These are phyloP conservation scores for Neurospora hispaniola DNA, from an alignment of 495 filamentous ascomycete genomes.

Conservation along the genomic window DNA sequence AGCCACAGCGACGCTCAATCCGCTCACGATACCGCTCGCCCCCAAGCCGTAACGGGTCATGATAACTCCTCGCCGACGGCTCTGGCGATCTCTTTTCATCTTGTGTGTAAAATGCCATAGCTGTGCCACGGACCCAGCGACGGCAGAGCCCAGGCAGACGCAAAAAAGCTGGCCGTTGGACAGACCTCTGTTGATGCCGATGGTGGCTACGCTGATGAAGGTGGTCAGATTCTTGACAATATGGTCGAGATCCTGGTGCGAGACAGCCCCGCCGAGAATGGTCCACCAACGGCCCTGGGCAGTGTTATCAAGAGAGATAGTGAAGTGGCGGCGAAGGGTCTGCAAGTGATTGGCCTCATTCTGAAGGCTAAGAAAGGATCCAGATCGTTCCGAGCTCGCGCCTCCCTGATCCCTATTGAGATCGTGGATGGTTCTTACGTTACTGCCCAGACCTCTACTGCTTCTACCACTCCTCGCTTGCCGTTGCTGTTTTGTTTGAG, in stretches of 20 bases:
- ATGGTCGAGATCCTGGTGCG: neutral
- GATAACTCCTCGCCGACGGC: neutral
- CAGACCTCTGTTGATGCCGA: neutral
- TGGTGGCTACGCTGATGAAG: neutral
- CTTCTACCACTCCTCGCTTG: neutral
- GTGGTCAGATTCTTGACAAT: neutral
- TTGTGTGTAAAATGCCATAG: neutral
- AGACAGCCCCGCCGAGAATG: neutral
- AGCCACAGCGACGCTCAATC: neutral
- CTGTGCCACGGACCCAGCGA: neutral
- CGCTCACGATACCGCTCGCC: neutral
- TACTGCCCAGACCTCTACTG: neutral
- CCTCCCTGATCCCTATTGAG: neutral
- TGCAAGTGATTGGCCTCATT: neutral
- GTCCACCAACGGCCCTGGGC: neutral
- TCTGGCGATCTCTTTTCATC: neutral
- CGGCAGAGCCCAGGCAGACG: neutral
- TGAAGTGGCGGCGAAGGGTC: neutral
- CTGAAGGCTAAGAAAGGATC: neutral
- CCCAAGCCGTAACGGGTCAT: neutral
- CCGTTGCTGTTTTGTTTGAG: neutral
- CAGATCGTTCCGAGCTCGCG: neutral
- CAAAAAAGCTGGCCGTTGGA: neutral
- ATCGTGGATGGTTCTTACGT: neutral
- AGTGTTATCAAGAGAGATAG: neutral